phyloP scores from a whole-genome alignment of 2,329 filamentous ascomycete genomes.

The Verticillium klebahnii region DNA sequence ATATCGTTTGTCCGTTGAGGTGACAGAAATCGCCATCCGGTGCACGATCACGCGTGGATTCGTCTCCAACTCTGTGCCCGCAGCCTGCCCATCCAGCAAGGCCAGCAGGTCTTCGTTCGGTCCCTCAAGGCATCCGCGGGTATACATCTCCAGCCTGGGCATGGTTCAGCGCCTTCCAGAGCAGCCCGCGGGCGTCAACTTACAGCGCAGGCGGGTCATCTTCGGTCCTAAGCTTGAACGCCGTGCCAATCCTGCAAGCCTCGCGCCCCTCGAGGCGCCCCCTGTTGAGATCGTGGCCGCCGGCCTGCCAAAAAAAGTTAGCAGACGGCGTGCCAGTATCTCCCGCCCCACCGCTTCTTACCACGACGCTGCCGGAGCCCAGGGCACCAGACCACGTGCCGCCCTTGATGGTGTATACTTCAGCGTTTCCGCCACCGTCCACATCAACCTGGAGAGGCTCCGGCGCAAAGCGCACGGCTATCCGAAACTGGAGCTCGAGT shows the following conservation, averaged over 20 bases:
- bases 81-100: slow-evolving; percentile 26
- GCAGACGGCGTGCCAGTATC: slow-evolving; percentile 2
- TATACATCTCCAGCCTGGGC: background rate
- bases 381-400: slow-evolving; percentile 44
- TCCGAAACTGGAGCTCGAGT: slow-evolving; percentile 43
- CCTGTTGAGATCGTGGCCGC: background rate
- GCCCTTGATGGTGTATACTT: slow-evolving; percentile 41
- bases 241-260: slow-evolving; percentile 8
- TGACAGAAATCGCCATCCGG: slow-evolving; percentile 42
- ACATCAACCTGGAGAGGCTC: background rate
- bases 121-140: slow-evolving; percentile 38
- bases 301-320: background rate
- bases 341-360: slow-evolving; percentile 19
- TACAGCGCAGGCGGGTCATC: slow-evolving; percentile 23
- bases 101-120: slow-evolving; percentile 32
- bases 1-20: slow-evolving; percentile 43
- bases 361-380: slow-evolving; percentile 41
- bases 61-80: background rate
- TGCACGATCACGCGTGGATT: slow-evolving; percentile 29
- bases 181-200: background rate
- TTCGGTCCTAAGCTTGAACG: slow-evolving; percentile 40
- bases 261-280: background rate
- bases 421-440: slow-evolving; percentile 19
- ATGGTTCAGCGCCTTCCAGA: background rate
- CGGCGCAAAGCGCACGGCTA: slow-evolving; percentile 27